Conservation (phyloP, 495 filamentous ascomycete species). For the Penicilliopsis zonata region DNA sequence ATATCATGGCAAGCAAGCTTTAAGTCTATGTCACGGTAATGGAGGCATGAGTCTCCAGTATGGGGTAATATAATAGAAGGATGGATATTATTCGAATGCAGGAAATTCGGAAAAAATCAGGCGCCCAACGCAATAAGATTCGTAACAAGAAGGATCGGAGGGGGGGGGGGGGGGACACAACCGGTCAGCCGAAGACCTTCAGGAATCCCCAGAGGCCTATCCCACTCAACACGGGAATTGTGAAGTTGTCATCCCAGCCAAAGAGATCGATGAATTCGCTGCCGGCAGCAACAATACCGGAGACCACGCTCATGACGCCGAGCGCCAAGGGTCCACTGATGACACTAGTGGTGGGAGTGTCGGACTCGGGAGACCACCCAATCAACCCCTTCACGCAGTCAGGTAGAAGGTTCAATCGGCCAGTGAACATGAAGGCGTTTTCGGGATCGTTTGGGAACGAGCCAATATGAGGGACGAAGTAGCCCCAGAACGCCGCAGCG, state of each 20-base stretch:
- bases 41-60: too few species aligned
- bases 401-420: slow-evolving; percentile 51
- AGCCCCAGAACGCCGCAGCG: slow-evolving; percentile 80
- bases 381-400: slow-evolving; percentile 34
- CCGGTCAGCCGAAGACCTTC: slow-evolving; percentile 62
- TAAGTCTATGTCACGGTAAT: too few species aligned
- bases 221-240: slow-evolving; percentile 85
- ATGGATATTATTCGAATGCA: background rate
- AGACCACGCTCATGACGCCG: slow-evolving; percentile 75
- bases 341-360: slow-evolving; percentile 28
- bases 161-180: slow-evolving; percentile 1
- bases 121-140: too few species aligned
- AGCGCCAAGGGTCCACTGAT: slow-evolving; percentile 59
- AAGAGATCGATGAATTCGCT: slow-evolving; percentile 88
- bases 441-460: slow-evolving; percentile 54
- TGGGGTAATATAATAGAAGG: too few species aligned
- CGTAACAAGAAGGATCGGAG: background rate
- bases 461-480: slow-evolving; percentile 57
- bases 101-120: background rate
- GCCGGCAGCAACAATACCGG: slow-evolving; percentile 72
- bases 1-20: too few species aligned
- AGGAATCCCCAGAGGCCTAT: slow-evolving; percentile 88
- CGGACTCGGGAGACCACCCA: slow-evolving; percentile 29
- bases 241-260: slow-evolving; percentile 93
- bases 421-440: slow-evolving; percentile 70